A percentile compares a stretch with the other conserved stretches of the same genome.
phyloP scores from a whole-genome alignment of 2,329 filamentous ascomycete genomes.

The Botrytis cinerea region DNA sequence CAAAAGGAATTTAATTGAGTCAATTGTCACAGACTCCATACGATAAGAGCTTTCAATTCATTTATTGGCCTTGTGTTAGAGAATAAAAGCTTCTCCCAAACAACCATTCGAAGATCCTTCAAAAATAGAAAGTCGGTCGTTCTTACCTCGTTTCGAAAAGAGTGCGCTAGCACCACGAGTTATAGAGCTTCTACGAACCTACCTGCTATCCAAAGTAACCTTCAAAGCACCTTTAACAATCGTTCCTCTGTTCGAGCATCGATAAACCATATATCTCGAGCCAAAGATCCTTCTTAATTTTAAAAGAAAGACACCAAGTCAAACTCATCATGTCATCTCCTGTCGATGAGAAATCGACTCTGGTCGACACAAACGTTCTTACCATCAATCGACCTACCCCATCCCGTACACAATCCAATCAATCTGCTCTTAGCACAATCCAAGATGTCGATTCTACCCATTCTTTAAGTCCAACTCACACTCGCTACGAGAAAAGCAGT shows the following conservation, averaged over 20 bases:
- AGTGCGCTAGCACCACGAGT: not conserved
- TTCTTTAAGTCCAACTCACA: conserved; percentile 24
- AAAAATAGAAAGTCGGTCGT: conserved; percentile 6
- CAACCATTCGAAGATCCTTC: not conserved
- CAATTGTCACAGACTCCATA: not conserved
- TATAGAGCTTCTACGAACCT: not conserved
- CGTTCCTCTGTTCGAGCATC: not conserved
- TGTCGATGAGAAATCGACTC: conserved; percentile 28
- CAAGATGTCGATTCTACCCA: conserved; percentile 48
- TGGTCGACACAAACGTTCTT: conserved; percentile 24
- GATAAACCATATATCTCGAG: not conserved
- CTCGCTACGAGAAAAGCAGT: conserved; percentile 26
- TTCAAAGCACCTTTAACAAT: not conserved
- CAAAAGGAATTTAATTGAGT: conserved; percentile 4
- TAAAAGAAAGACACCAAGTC: not conserved
- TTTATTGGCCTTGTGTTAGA: not conserved
- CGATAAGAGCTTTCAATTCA: not conserved
- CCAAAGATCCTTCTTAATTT: not conserved
- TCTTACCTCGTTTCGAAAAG: conserved; percentile 15
- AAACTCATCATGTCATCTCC: conserved; percentile 21
- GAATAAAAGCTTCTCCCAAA: conserved; percentile 1
- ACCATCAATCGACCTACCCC: conserved; percentile 29
- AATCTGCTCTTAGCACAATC: conserved; percentile 57
- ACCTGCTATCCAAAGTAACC: not conserved
- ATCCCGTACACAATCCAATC: conserved; percentile 26